Base-by-base conservation (phyloP, 2,329 filamentous ascomycete genomes). In the Aureobasidium pullulans region DNA sequence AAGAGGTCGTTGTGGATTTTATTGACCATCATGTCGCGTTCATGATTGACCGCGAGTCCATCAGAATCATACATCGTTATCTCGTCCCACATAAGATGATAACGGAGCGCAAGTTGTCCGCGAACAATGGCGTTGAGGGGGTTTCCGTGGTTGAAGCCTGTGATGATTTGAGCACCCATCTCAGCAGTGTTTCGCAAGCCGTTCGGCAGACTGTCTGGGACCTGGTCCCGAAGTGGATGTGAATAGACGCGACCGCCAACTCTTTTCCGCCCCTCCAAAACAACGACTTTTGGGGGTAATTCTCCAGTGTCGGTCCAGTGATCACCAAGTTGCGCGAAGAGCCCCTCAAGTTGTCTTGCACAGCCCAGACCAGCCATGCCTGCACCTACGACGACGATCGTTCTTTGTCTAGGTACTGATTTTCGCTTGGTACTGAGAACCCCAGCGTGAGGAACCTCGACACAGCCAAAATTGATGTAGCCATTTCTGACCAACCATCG, bases 121-220 rank as follows among this genome's bases (percentile, higher is more conserved):
- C 94, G 86, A 60, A 99, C 86, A 61, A 99, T 84, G 50, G 92
- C 84, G 70, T 96, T 95, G 66, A 99, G 77, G 5, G 94, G 94
- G 67, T 99, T 99, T 16, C 95, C 95, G 64, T 90, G 84, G 65
- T 97, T 91, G 70, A 97, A 99, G 0, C 94, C 94, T 36, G 95
- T 96, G 62, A 99, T 91, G 62, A 99, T 97, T 80, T 99, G 96
- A 59, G 93, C 94, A 31, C 94, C 94, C 86, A 96, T 95, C 72
- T 99, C 94, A 34, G 90, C 94, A 19, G 92, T 97, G 68, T 87
- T 88, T 53, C 75, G 82, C 71, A 80, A 83, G 73, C 78, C 70
- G 64, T 78, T 67, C 70, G 79, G 74, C 69, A 84, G 66, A 64
- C 75, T 73, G 68, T 77, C 69, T 59, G 77, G 73, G 71, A 82